Percentiles rank a stretch among this genome's conserved stretches.
These are phyloP conservation scores for Thinopyrum elongatum DNA, from an alignment of 176 grass and related monocot species.

Conservation along the genomic window DNA sequence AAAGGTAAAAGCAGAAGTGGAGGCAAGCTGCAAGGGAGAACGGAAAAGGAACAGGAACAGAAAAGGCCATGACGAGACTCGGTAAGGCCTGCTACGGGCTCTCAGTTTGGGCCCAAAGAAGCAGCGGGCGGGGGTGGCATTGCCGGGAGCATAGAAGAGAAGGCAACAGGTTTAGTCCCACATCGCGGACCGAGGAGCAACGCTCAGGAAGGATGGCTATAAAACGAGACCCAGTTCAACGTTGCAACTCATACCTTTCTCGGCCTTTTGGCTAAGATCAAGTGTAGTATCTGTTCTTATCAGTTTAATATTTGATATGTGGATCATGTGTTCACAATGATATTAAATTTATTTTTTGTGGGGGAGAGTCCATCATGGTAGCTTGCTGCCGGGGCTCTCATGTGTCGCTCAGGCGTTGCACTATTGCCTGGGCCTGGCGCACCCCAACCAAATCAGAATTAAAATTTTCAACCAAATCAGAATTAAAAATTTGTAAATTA, in stretches of 20 bases:
- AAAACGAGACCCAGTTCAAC: not conserved
- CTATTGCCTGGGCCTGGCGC: not conserved
- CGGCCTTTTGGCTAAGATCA: slow-evolving; percentile 75
- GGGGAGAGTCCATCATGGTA: not conserved
- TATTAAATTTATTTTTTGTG: slow-evolving; percentile 59
- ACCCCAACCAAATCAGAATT: not conserved
- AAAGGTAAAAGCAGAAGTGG: too few species aligned
- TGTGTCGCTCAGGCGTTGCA: not conserved
- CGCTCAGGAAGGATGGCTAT: not conserved
- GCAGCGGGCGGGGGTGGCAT: not conserved
- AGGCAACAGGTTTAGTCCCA: not conserved
- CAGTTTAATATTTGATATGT: slow-evolving; percentile 23
- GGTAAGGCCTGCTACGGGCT: not conserved
- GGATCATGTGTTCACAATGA: slow-evolving; percentile 16
- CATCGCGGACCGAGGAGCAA: not conserved
- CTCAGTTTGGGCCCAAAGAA: not conserved
- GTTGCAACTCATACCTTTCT: slow-evolving; percentile 37
- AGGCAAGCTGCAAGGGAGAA: too few species aligned
- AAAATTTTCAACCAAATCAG: too few species aligned
- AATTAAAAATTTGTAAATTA: too few species aligned
- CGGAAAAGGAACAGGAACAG: too few species aligned
- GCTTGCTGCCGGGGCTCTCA: not conserved
- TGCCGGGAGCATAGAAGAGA: not conserved
- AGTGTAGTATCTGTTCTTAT: slow-evolving; percentile 63
- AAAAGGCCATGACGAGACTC: not conserved